Conservation (phyloP, 169 alveolate genomes). For the Theileria annulata region DNA sequence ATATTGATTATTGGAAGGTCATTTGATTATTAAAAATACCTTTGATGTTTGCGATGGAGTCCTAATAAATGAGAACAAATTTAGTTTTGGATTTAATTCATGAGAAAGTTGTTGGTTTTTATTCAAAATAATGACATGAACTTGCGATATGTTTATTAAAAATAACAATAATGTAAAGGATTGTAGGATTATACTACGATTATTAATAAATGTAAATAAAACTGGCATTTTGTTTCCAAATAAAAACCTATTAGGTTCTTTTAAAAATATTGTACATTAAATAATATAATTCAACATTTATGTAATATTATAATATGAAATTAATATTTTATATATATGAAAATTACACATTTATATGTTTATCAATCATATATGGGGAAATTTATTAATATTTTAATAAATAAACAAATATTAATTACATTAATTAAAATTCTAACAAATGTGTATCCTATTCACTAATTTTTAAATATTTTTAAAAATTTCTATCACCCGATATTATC, state of each 20-base stretch:
- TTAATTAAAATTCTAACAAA: not conserved
- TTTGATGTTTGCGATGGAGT: slow-evolving; percentile 2
- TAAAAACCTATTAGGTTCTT: not conserved
- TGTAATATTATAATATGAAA: not conserved
- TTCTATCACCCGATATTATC: slow-evolving; percentile 4
- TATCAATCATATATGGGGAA: not conserved
- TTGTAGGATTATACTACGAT: not conserved
- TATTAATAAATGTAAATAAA: not conserved
- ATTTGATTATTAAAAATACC: not conserved
- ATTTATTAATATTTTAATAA: not conserved
- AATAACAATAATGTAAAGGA: not conserved
- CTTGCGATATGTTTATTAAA: not conserved
- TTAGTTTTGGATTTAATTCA: not conserved
- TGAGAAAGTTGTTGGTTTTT: not conserved
- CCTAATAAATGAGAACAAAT: not conserved
- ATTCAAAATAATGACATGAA: not conserved
- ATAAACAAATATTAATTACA: not conserved
- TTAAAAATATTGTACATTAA: not conserved
- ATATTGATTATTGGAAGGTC: not conserved
- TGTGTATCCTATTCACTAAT: not conserved
- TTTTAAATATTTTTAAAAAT: not conserved
- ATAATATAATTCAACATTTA: not conserved
- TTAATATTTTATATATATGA: not conserved
- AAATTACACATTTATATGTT: not conserved
- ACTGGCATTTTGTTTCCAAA: not conserved